These are phyloP conservation scores for Mycena filopes DNA, from an alignment of 768 basidiomycete genomes.

Conservation along the genomic window DNA sequence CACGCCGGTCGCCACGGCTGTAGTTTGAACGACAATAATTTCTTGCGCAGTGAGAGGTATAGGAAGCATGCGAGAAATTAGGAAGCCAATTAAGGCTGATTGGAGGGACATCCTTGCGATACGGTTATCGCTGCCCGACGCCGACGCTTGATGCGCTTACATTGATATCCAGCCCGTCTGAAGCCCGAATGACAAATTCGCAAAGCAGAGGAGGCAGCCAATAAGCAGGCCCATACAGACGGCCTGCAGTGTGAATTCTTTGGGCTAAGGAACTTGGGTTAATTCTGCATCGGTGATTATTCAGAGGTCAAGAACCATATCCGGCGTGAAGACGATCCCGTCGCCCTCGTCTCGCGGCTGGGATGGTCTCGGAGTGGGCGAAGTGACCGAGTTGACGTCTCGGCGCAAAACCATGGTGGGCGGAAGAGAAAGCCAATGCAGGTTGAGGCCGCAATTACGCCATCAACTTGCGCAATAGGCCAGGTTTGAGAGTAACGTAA, in stretches of 20 bases:
- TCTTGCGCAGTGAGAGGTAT: conserved; percentile 88
- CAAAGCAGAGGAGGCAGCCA: conserved; percentile 90
- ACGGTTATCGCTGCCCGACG: background rate
- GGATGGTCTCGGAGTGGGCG: background rate
- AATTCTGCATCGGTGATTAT: background rate
- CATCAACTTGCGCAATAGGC: too few species aligned
- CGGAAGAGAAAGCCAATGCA: background rate
- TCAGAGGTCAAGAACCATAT: background rate
- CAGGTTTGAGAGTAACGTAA: too few species aligned
- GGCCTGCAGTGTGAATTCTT: conserved; percentile 57
- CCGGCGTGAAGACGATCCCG: background rate
- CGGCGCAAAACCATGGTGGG: conserved; percentile 8
- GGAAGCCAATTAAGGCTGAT: conserved; percentile 91
- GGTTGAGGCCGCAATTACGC: background rate
- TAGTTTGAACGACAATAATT: conserved; percentile 94
- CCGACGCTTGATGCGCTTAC: conserved; percentile 51
- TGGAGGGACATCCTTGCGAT: conserved; percentile 90
- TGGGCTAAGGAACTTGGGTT: background rate
- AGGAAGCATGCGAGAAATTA: conserved; percentile 80
- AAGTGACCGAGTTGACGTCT: too few species aligned
- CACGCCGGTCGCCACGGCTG: conserved; percentile 90
- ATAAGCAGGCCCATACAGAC: conserved; percentile 83
- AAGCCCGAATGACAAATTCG: conserved; percentile 88
- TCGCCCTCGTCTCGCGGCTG: conserved; percentile 1
- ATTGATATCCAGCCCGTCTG: conserved; percentile 94